Base-by-base conservation (phyloP, 2,329 filamentous ascomycete genomes). In the Acarospora socialis region DNA sequence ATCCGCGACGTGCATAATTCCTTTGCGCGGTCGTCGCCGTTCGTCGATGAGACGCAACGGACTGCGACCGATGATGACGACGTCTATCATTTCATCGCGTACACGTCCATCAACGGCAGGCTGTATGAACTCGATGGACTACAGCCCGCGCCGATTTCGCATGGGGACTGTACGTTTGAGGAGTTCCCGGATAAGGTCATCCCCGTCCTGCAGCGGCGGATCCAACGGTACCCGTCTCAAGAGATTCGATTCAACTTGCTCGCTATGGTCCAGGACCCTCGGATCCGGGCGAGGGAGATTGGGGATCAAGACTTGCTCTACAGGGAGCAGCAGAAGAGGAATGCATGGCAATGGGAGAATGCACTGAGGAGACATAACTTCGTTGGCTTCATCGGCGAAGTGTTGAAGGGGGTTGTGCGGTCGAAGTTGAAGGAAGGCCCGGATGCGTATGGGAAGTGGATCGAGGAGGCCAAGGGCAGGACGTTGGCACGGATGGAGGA, bases 231-330 rank as follows among this genome's bases (percentile, higher is more conserved):
- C 56, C 84, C 84, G 10, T 63, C 73, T 12, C 70, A 74, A 1
- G 90, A 98, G 65, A 94, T 95, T 40, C 70, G 84, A 26, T 98
- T 98, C 65, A 98, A 98, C 55, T 66, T 98, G 33, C 71, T 98
- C 52, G 90, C 87, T 26, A 86, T 93, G 69, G 81, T 87, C 45
- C 68, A 77, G 42, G 90, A 98, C 59, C 62, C 86, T 51, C 68
- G 90, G 25, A 63, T 80, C 27, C 66, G 73, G 29, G 87, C 87
- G 19, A 65, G 68, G 35, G 81, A 92, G 54, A 72, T 90, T 42
- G 86, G 86, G 27, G 90, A 98, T 57, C 52, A 60, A 25, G 86
- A 93, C 50, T 63, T 75, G 55, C 57, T 95, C 43, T 73, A 73
- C 43, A 65, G 77, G 33, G 86, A 95, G 65, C 73, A 87, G 60